phyloP scores from a whole-genome alignment of 2,329 filamentous ascomycete species.

The Cladophialophora immunda region DNA sequence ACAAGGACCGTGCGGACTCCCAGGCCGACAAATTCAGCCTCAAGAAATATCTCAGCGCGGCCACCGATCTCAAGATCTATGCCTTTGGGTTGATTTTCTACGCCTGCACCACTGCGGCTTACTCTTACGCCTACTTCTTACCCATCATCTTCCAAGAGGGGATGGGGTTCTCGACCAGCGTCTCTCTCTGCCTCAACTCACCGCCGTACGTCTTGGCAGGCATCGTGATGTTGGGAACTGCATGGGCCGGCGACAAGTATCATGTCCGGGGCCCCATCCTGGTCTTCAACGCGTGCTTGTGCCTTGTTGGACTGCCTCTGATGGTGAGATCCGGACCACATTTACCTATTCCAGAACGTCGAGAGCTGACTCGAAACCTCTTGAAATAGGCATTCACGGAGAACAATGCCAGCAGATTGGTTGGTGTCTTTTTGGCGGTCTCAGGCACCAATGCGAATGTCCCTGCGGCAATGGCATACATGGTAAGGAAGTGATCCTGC shows the following conservation, averaged over 20 bases:
- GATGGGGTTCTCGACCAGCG: constrained; percentile 47
- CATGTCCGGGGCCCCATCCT: constrained; percentile 36
- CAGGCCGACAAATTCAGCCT: constrained; percentile 56
- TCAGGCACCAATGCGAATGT: constrained; percentile 43
- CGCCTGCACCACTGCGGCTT: constrained; percentile 62
- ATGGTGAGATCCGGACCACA: constrained; percentile 15
- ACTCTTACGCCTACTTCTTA: constrained; percentile 49
- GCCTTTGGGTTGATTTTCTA: constrained; percentile 61
- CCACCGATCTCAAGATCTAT: constrained; percentile 62
- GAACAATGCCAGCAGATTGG: constrained; percentile 15
- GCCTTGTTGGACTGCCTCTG: constrained; percentile 34
- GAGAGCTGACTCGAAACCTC: too few species aligned
- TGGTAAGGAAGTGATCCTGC: too few species aligned
- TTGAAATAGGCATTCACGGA: too few species aligned
- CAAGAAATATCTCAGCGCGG: constrained; percentile 56
- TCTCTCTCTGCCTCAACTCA: constrained; percentile 45
- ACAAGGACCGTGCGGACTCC: constrained; percentile 63
- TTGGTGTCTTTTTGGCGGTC: constrained; percentile 58
- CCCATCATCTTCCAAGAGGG: constrained; percentile 49
- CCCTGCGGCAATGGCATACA: constrained; percentile 42
- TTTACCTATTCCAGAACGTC: too few species aligned
- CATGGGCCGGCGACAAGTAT: constrained; percentile 38
- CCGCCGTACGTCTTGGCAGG: constrained; percentile 49
- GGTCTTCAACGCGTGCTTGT: constrained; percentile 24
- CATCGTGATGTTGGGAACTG: constrained; percentile 43